Evolutionary conservation across 768 basidiomycete genomes (phyloP).

Genomic region (Calocera cornea): DNA sequence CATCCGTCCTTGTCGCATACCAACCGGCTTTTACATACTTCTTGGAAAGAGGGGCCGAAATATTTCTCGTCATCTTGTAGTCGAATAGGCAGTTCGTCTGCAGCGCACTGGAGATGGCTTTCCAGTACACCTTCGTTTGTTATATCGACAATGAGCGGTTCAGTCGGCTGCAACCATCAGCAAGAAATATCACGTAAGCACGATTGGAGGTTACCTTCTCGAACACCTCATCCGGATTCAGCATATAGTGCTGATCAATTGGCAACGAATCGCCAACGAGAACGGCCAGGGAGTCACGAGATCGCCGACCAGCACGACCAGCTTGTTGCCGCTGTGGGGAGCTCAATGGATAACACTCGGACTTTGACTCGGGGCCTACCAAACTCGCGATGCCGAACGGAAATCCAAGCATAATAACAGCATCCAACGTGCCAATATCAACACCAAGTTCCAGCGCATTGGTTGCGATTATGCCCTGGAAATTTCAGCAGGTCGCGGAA

Average conservation of each 20-base stretch:
- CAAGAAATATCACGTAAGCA: not conserved
- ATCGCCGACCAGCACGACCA: conserved; percentile 70
- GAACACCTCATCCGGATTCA: conserved; percentile 57
- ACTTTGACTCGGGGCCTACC: conserved; percentile 27
- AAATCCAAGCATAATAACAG: conserved; percentile 80
- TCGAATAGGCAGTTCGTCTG: conserved; percentile 68
- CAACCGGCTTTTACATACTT: conserved; percentile 49
- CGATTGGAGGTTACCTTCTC: conserved; percentile 26
- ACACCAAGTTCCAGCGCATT: conserved; percentile 84
- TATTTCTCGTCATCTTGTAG: conserved; percentile 44
- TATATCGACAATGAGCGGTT: conserved; percentile 56
- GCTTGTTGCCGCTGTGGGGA: conserved; percentile 67
- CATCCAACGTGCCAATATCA: conserved; percentile 81
- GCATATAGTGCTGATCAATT: conserved; percentile 60
- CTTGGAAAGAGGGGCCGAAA: conserved; percentile 50
- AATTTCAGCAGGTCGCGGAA: not conserved
- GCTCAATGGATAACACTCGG: not conserved
- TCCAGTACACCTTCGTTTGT: conserved; percentile 64
- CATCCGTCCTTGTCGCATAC: conserved; percentile 66
- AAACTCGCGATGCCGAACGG: conserved; percentile 69
- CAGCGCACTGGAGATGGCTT: conserved; percentile 80
- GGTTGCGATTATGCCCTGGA: conserved; percentile 66
- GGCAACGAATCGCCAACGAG: conserved; percentile 55
- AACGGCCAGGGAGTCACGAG: conserved; percentile 64
- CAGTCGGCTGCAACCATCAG: conserved; percentile 24